These are phyloP conservation scores for Kwoniella europaea DNA, from an alignment of 768 basidiomycete species.

Conservation along the genomic window DNA sequence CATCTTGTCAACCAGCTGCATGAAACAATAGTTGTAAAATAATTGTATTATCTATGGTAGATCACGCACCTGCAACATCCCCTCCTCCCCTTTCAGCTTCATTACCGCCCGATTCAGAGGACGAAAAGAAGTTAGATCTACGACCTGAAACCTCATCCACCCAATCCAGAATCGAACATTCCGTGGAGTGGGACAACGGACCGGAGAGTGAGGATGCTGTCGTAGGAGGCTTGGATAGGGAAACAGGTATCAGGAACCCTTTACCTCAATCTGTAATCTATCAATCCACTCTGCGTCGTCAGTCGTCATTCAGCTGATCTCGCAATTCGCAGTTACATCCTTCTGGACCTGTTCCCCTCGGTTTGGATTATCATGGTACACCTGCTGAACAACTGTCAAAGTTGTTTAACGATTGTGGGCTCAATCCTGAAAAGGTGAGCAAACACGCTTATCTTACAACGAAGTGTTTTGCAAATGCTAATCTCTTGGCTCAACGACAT, in stretches of 20 bases:
- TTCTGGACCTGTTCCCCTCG: slow-evolving; percentile 21
- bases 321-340: neutral
- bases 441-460: neutral
- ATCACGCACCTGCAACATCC: slow-evolving; percentile 43
- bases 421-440: slow-evolving; percentile 74
- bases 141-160: slow-evolving; percentile 26
- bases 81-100: slow-evolving; percentile 28
- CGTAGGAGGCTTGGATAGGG: slow-evolving; percentile 34
- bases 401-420: slow-evolving; percentile 88
- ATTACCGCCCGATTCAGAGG: neutral
- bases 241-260: slow-evolving; percentile 41
- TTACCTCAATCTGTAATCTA: slow-evolving; percentile 48
- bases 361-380: slow-evolving; percentile 54
- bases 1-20: neutral
- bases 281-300: neutral
- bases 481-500: neutral
- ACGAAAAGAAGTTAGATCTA: slow-evolving; percentile 1
- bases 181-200: slow-evolving; percentile 26
- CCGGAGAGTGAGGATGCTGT: slow-evolving; percentile 20
- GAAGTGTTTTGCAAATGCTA: too few species aligned
- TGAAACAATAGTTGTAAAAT: neutral
- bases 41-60: slow-evolving; percentile 15
- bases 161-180: slow-evolving; percentile 20
- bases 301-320: slow-evolving; percentile 16
- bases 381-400: slow-evolving; percentile 78